Evolutionary conservation across 768 basidiomycete genomes (phyloP), one percentile per base, ranked within the genome.

Genomic region (Aureoboletus auriporus): DNA sequence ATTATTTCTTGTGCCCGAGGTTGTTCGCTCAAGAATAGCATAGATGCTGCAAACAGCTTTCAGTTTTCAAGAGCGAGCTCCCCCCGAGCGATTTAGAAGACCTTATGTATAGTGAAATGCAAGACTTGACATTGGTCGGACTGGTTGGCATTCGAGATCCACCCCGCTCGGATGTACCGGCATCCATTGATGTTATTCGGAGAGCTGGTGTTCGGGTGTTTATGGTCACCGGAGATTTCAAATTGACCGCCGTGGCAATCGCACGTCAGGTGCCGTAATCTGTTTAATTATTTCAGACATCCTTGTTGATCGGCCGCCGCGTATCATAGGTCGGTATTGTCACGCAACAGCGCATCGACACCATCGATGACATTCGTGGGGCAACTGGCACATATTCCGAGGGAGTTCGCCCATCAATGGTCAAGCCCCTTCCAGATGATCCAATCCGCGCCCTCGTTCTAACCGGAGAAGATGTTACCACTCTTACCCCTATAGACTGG

Each of bases 191-290:
- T 4, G 65, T 73, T 40, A 77, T 75, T 55, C 64, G 75, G 20
- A 60, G 65, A 43, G 80, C 80, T 1, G 79, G 80, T 17, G 72
- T 78, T 41, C 70, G 73, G 20, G 73, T 80, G 14, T 73, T 77
- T 50, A 80, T 81, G 77, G 69, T 81, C 20, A 81, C 79, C 0
- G 79, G 79, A 40, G 79, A 80, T 57, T 78, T 78, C 61, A 66
- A 74, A 39, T 62, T 77, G 53, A 81, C 79, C 0, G 79, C 79
- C 0, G 69, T 72, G 6, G 71, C 77, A 6, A 80, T 81, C 44
- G 75, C 74, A 0, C 63, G 68, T 33, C 69, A 74, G 53, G 77
- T 78, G 38, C 63, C 27, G 17, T 28, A 16, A 14, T 16, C 64
- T 36, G 61, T 23, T 7, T 9, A 13, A 12, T 2, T 38, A 6